Evolutionary conservation across 2,329 filamentous ascomycete genomes (phyloP), one percentile per base, ranked within the genome.

Genomic region (Tricladium varicosporioides): DNA sequence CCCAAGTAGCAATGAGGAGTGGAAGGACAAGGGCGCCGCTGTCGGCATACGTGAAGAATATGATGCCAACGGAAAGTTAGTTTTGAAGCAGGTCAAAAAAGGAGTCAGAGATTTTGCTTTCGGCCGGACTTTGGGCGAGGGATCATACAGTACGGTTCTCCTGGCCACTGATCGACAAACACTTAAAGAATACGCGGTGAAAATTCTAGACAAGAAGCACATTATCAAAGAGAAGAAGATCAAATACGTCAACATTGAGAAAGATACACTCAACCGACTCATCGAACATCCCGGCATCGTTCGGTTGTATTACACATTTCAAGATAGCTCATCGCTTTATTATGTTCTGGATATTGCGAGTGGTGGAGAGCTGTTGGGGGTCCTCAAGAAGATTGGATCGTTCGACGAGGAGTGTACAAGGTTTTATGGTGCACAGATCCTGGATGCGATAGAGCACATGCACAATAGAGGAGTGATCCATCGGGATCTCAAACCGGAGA

Each of bases 221-320:
- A 99, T 99, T 70, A 99, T 99, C 79, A 99, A 97, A 75, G 94
- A 99, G 76, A 97, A 96, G 75, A 99, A 99, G 80, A 96, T 99
- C 69, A 99, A 99, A 80, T 99, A 99, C 70, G 94, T 99, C 74
- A 99, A 97, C 74, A 99, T 99, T 67, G 94, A 99, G 74, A 97
- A 97, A 76, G 93, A 99, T 74, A 97, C 94, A 0, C 79, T 99
- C 55, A 99, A 99, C 71, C 87, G 94, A 61, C 79, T 99, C 57
- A 97, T 93, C 2, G 93, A 99, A 62, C 94, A 99, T 69, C 94
- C 94, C 5, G 94, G 94, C 16, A 93, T 99, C 58, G 92, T 99
- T 56, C 89, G 94, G 61, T 80, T 99, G 45, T 99, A 97, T 74
- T 99, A 99, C 74, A 99, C 94, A 1, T 99, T 99, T 70, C 94